Percentiles rank a stretch among this genome's conserved stretches.
Evolutionary conservation across 1,139 yeast species (phyloP).

Genomic region (Geotrichum aggregatum): DNA sequence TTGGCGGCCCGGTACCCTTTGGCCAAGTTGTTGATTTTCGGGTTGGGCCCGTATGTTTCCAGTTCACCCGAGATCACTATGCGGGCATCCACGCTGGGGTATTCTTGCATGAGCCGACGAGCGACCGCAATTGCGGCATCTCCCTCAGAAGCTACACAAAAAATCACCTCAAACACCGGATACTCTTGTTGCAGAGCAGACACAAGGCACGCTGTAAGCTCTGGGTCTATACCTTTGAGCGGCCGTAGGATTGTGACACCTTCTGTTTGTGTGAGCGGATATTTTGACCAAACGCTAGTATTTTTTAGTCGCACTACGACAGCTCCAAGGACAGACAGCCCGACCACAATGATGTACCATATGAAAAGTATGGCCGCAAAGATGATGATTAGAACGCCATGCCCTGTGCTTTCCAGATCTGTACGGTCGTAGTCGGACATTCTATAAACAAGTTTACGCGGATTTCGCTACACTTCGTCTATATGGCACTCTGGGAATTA

Average conservation of each 20-base stretch:
- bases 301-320: constrained; percentile 11
- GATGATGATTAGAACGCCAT: constrained; percentile 2
- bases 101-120: constrained; percentile 46
- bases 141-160: constrained; percentile 61
- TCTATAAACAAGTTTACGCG: too few relatives aligned
- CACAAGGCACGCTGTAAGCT: constrained; percentile 61
- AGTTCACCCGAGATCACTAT: constrained; percentile 44
- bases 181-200: constrained; percentile 68
- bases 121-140: constrained; percentile 69
- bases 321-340: constrained; percentile 24
- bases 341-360: constrained; percentile 27
- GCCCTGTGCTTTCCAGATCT: background rate
- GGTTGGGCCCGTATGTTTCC: constrained; percentile 70
- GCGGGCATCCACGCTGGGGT: constrained; percentile 57
- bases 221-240: constrained; percentile 78
- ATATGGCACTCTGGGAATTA: too few relatives aligned
- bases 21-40: constrained; percentile 79
- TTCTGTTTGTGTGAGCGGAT: constrained; percentile 12
- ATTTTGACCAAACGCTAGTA: background rate
- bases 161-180: constrained; percentile 66
- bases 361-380: constrained; percentile 20
- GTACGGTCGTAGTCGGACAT: too few relatives aligned
- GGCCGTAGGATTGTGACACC: constrained; percentile 84
- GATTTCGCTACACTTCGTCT: too few relatives aligned
- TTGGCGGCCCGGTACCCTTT: constrained; percentile 69